Evolutionary conservation across 176 grass and related monocot species (phyloP), one percentile per base, ranked within the genome.

Genomic region (Paspalum vaginatum): DNA sequence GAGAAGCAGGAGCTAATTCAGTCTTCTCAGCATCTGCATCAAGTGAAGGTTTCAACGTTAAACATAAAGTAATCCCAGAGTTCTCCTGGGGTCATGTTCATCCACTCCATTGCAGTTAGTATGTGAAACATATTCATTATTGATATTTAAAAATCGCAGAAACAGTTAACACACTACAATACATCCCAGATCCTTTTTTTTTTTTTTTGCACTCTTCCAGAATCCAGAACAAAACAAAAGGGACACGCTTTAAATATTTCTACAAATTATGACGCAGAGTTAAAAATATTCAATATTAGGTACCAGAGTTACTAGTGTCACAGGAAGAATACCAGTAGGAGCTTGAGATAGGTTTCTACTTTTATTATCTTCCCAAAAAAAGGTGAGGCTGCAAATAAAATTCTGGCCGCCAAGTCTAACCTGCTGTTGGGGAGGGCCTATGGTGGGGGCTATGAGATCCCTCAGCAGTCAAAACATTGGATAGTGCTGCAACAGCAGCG

Each of bases 401-500:
- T 53, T 71, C 90, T 77, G 79, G 43, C 17, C 39, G 43, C 18
- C 4, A 68, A 85, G 62, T 63, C 37, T 42, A 74, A 42, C 77
- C 78, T 77, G 84, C 78, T 45, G 62, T 77, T 72, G 80, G 81
- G 11, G 85, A 80, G 46, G 46, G 71, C 83, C 18, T 85, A 78
- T 14, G 32, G 26, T 26, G 64, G 32, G 81, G 91, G 43, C 70
- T 91, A 58, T 92, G 91, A 82, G 89, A 78, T 84, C 85, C 85
- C 87, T 93, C 92, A 43, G 84, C 90, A 42, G 88, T 93, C 50
- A 95, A 83, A 79, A 93, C 88, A 74, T 91, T 82, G 11, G 96
- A 99, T 41, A 99, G 70, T 45, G 97, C 93, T 74, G 97, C 91
- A 47, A 99, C 93, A 65, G 97, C 97, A 63, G 88, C 97, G 53